These are phyloP conservation scores for Blastobotrys raffinosifermentans DNA, from an alignment of 1,139 yeast species.

Conservation along the genomic window DNA sequence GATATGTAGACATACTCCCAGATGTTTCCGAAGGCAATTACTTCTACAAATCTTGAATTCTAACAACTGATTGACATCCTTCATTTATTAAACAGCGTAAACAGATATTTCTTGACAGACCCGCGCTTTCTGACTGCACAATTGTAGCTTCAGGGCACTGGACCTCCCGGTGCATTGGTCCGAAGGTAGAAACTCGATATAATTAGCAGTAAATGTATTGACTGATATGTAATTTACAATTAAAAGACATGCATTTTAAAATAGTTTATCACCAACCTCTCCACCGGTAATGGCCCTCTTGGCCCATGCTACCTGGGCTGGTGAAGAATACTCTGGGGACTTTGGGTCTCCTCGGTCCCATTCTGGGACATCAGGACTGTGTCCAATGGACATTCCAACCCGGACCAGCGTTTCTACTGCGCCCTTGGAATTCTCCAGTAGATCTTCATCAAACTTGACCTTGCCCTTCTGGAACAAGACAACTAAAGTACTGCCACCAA, in stretches of 20 bases:
- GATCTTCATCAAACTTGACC: slow-evolving; percentile 65
- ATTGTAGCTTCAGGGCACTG: too few species aligned
- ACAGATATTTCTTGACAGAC: too few species aligned
- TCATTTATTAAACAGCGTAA: too few species aligned
- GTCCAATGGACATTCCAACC: slow-evolving; percentile 93
- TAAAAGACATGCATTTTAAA: background rate
- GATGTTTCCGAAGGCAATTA: too few species aligned
- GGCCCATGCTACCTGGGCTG: slow-evolving; percentile 17
- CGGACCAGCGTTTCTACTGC: slow-evolving; percentile 76
- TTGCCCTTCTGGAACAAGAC: slow-evolving; percentile 45
- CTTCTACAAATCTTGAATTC: too few species aligned
- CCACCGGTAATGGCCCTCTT: slow-evolving; percentile 16
- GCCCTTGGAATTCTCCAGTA: slow-evolving; percentile 58
- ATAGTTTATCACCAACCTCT: background rate
- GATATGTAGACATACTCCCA: too few species aligned
- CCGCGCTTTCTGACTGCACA: too few species aligned
- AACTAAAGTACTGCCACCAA: slow-evolving; percentile 89
- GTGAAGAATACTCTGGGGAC: slow-evolving; percentile 15
- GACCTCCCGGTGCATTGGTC: too few species aligned
- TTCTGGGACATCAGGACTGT: slow-evolving; percentile 48
- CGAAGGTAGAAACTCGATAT: too few species aligned
- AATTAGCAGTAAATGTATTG: too few species aligned
- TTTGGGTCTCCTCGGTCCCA: slow-evolving; percentile 36
- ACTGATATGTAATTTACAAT: too few species aligned
- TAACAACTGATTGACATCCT: too few species aligned